Conservation (phyloP, 73 alveolate species). For the Paramecium sonneborni region DNA sequence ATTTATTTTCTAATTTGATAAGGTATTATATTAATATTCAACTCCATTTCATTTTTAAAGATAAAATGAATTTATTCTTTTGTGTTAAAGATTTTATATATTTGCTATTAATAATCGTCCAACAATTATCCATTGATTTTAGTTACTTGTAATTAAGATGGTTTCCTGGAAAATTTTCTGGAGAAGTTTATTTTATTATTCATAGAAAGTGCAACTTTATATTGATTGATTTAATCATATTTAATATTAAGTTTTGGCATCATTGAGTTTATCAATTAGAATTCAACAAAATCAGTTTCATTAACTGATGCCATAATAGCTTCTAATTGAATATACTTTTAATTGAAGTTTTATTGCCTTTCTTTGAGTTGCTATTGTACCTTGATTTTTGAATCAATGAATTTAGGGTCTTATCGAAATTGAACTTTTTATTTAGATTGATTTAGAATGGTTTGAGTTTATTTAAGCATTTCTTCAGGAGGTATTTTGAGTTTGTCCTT, state of each 20-base stretch:
- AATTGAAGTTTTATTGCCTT: neutral
- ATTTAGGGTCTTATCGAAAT: neutral
- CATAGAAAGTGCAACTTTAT: neutral
- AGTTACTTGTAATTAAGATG: neutral
- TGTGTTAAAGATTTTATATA: conserved; percentile 27
- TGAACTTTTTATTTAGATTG: neutral
- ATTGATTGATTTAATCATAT: neutral
- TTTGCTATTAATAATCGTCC: neutral
- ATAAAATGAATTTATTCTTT: conserved; percentile 37
- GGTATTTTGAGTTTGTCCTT: neutral
- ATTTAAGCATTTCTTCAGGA: neutral
- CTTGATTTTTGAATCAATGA: neutral
- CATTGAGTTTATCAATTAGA: neutral
- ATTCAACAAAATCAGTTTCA: neutral
- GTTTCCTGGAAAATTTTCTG: neutral
- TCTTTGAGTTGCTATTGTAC: neutral
- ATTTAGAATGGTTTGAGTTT: neutral
- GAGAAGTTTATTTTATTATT: neutral
- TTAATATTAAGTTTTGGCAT: neutral
- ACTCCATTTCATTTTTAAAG: conserved; percentile 49
- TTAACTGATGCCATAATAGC: neutral
- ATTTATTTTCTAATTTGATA: neutral
- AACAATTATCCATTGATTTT: neutral
- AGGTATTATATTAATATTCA: neutral
- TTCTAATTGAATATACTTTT: neutral